Percentiles rank a stretch among this genome's conserved stretches.
phyloP scores from a whole-genome alignment of 2,329 filamentous ascomycete genomes.

The Ophiostoma piceae region DNA sequence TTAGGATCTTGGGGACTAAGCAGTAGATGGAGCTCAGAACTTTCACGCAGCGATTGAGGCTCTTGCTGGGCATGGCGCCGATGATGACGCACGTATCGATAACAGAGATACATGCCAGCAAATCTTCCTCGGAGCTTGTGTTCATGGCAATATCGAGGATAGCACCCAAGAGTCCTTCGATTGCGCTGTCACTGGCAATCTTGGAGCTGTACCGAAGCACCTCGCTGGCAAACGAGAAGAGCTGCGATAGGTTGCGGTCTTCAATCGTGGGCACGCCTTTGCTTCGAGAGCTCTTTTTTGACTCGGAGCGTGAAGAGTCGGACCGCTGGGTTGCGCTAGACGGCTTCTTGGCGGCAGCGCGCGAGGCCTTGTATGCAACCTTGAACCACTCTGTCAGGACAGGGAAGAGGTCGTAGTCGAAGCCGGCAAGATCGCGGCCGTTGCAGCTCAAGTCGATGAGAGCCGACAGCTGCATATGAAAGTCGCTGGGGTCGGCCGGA shows the following conservation, averaged over 20 bases:
- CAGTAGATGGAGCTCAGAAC: slow-evolving; percentile 68
- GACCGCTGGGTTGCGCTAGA: slow-evolving; percentile 31
- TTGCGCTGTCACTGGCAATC: slow-evolving; percentile 57
- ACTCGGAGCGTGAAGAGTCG: neutral
- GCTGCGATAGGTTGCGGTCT: slow-evolving; percentile 56
- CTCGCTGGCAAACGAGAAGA: slow-evolving; percentile 62
- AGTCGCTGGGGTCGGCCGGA: slow-evolving; percentile 55
- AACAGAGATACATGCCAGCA: slow-evolving; percentile 61
- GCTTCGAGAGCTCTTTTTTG: slow-evolving; percentile 34
- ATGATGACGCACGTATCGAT: slow-evolving; percentile 68
- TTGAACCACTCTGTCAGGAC: slow-evolving; percentile 58
- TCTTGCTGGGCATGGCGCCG: slow-evolving; percentile 59
- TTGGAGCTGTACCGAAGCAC: slow-evolving; percentile 73
- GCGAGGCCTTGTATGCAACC: slow-evolving; percentile 45
- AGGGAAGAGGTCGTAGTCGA: slow-evolving; percentile 62
- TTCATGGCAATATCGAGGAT: slow-evolving; percentile 63
- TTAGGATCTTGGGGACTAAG: slow-evolving; percentile 55
- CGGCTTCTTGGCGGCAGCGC: slow-evolving; percentile 36
- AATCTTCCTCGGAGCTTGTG: slow-evolving; percentile 59
- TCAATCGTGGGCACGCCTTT: slow-evolving; percentile 44
- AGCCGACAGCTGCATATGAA: slow-evolving; percentile 60
- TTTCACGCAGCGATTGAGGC: slow-evolving; percentile 61
- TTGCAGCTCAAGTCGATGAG: slow-evolving; percentile 57
- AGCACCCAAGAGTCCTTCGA: slow-evolving; percentile 56
- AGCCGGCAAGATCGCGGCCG: slow-evolving; percentile 59